phyloP scores from a whole-genome alignment of 2,329 filamentous ascomycete species.

The Neofusicoccum cordaticola region DNA sequence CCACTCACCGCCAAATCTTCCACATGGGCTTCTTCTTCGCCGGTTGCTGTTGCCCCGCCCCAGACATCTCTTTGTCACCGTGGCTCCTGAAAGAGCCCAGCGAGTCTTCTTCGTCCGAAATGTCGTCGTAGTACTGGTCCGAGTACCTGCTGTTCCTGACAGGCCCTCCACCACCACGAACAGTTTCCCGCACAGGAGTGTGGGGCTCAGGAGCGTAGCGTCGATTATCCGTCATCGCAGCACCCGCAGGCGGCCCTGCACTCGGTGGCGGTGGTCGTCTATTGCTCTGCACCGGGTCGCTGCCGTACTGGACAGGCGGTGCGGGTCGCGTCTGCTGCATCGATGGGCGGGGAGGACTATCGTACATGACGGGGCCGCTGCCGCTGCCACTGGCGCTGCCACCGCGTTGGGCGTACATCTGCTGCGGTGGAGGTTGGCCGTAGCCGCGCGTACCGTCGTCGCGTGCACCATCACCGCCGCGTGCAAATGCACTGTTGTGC shows the following conservation, averaged over 20 bases:
- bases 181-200: neutral
- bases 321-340: neutral
- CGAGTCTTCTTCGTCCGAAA: conserved; percentile 22
- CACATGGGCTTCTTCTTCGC: conserved; percentile 40
- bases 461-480: neutral
- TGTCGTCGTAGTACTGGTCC: conserved; percentile 29
- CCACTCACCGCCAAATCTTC: conserved; percentile 34
- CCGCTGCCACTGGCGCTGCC: neutral
- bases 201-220: conserved; percentile 20
- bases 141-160: conserved; percentile 29
- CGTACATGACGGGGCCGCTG: neutral
- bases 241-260: conserved; percentile 19
- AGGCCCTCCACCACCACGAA: neutral
- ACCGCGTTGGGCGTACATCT: neutral
- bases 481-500: neutral
- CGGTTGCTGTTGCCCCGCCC: conserved; percentile 10
- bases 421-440: neutral
- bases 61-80: conserved; percentile 24
- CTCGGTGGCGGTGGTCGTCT: conserved; percentile 12
- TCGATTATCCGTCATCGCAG: conserved; percentile 21
- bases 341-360: neutral
- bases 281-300: neutral
- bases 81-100: conserved; percentile 28
- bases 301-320: conserved; percentile 17
- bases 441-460: neutral